phyloP scores from a whole-genome alignment of 2,329 filamentous ascomycete genomes.

The Fusarium algeriense region DNA sequence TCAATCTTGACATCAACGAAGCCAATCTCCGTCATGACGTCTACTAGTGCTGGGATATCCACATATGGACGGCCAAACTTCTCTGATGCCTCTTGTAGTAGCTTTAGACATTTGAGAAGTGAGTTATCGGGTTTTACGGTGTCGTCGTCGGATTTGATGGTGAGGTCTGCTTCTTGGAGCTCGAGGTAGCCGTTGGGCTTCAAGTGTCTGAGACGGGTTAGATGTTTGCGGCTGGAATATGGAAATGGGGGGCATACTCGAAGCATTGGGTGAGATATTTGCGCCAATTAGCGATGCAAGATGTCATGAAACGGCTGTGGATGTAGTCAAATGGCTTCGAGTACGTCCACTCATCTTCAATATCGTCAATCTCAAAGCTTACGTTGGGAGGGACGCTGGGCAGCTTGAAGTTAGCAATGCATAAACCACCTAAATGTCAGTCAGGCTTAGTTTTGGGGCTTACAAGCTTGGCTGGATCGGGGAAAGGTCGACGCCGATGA shows the following conservation, averaged over 20 bases:
- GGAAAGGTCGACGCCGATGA: background rate
- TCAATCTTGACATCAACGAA: background rate
- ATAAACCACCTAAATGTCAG: background rate
- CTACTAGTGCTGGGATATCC: background rate
- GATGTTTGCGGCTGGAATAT: accelerated
- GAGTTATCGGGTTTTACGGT: background rate
- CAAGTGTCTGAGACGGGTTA: background rate
- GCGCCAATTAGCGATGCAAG: background rate
- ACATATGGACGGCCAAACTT: background rate
- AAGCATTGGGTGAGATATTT: background rate
- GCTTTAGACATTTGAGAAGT: background rate
- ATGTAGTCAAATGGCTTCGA: background rate
- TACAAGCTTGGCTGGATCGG: background rate
- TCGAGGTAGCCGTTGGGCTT: background rate
- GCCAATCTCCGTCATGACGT: background rate
- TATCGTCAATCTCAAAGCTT: background rate
- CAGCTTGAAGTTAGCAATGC: background rate
- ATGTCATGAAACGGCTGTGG: constrained; percentile 1
- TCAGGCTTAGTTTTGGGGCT: accelerated
- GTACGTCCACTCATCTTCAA: background rate
- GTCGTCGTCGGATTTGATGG: background rate
- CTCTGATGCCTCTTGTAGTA: background rate
- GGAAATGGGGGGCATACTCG: background rate
- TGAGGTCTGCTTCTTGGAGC: background rate
- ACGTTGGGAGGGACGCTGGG: background rate